Evolutionary conservation across 202 grass and related monocot genomes (phyloP), one percentile per base, ranked within the genome.

Genomic region (Carex arenaria): DNA sequence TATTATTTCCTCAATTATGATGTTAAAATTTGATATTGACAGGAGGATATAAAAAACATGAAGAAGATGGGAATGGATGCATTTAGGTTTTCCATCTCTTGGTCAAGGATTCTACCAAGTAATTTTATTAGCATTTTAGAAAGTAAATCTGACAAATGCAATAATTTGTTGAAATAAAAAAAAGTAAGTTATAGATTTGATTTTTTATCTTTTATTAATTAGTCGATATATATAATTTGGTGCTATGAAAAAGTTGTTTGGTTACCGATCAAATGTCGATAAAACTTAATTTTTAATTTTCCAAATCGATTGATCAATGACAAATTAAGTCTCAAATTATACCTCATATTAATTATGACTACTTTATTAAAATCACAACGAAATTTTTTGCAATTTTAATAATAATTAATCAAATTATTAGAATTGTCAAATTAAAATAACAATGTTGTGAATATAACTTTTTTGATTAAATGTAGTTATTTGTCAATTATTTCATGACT

Each of bases 41-140:
- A 96, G 93, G 89, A 88, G 77, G 93, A 96, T 70, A 34, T 96
- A 26, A 31, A 70, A 15, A 84, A 82, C 4, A 60, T 91, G 10
- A 89, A 89, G 28, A 57, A 91, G n/a, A 87, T 96, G 85, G 92
- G 92, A 77, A 28, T 93, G 83, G 87, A 91, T 72, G 80, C 87
- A 6, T 91, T 92, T 81, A 85, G 93, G 32, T 89, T 96, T 71
- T 97, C 93, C 52, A 88, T 93, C 13, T 72, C 93, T 7, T 97
- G 91, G 93, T 57, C 85, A n/a, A 87, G 93, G 73, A 97, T 97
- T 45, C 43, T 97, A 45, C 93, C 93, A 68, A 87, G 93, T 95
- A 76, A 89, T 56, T 72, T 72, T n/a, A 4, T 49, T 49, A 49
- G 10, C 1, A 72, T 49, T 71, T 12, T 22, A 10, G 42, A 45